Base-by-base conservation (phyloP, 176 grass and related monocot species). In the Zoysia pacifica region DNA sequence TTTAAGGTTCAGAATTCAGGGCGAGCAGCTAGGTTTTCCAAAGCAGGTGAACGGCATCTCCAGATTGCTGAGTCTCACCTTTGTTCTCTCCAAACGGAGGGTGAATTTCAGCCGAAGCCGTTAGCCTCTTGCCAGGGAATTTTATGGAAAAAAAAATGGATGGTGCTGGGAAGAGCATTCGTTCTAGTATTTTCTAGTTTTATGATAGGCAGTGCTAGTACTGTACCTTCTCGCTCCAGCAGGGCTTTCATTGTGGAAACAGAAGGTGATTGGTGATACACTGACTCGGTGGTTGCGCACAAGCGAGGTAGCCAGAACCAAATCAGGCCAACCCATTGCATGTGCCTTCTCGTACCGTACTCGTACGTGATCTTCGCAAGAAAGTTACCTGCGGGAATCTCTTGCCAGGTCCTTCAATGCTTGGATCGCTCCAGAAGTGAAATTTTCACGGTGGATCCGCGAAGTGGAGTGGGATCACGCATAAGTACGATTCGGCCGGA, bases 241-340 rank as follows among this genome's bases (percentile, higher is more conserved):
- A 56, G 48, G 52, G 81, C 42, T 28, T 85, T 81, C 43, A 81
- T 65, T 81, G 82, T 48, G 36, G 47, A 75, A 56, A 11, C 70
- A 75, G 39, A 75, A 53, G 64, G 81, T 84, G 28, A 28, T 28
- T 28, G 28, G 28, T 28, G 28, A 28, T 28, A 28, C 28, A 28
- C 28, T 49, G 6, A 63, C 20, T 19, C 47, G 63, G 69, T 69
- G 11, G 69, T 9, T 39, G 44, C 51, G 44, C 51, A 60, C 28
- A 45, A 9, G 60, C 35, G 51, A 52, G 14, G 49, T 35, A 81
- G 60, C 74, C 49, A 28, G 28, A 28, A 28, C 28, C 28, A 28
- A 79, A 67, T 68, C 68, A 39, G 42, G 62, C 67, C 76, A 69
- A 78, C 70, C 70, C 62, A 52, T 74, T 79, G 11, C 4, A 18